Evolutionary conservation across 2,329 filamentous ascomycete species (phyloP).

Genomic region (Claviceps africana): DNA sequence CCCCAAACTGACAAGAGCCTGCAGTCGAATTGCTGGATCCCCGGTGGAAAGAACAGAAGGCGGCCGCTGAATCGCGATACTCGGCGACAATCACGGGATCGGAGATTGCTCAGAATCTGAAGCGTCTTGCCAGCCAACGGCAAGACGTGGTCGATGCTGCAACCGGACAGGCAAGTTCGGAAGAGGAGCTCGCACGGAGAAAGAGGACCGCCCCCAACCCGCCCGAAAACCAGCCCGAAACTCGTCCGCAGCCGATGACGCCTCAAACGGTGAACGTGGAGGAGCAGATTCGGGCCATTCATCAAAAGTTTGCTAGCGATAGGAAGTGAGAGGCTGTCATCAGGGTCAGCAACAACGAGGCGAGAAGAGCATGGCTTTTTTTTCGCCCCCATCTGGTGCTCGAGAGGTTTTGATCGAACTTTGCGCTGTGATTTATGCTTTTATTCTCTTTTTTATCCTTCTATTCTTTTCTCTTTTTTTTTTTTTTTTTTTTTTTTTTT

Average conservation of each 20-base stretch:
- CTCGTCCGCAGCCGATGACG: constrained; percentile 39
- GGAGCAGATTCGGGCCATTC: constrained; percentile 62
- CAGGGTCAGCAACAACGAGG: neutral
- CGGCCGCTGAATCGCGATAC: constrained; percentile 72
- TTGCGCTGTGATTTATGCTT: neutral
- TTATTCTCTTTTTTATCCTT: neutral
- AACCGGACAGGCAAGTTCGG: constrained; percentile 52
- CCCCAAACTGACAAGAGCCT: neutral
- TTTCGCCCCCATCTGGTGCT: no score
- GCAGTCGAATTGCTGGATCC: constrained; percentile 82
- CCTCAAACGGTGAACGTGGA: constrained; percentile 64
- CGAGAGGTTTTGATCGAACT: no score
- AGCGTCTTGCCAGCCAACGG: constrained; percentile 81
- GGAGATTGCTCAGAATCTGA: constrained; percentile 87
- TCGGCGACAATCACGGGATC: constrained; percentile 72
- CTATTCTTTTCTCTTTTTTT: neutral
- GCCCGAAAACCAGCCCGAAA: constrained; percentile 52
- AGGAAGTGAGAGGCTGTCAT: constrained; percentile 16
- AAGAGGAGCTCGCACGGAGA: constrained; percentile 60
- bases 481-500: no score
- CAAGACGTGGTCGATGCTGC: constrained; percentile 72
- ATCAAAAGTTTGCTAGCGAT: constrained; percentile 34
- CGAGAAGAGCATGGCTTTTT: neutral
- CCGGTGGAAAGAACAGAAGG: constrained; percentile 88
- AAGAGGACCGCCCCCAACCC: constrained; percentile 57